Conservation (phyloP, 2,329 filamentous ascomycete genomes). For the Leptographium radiaticola region DNA sequence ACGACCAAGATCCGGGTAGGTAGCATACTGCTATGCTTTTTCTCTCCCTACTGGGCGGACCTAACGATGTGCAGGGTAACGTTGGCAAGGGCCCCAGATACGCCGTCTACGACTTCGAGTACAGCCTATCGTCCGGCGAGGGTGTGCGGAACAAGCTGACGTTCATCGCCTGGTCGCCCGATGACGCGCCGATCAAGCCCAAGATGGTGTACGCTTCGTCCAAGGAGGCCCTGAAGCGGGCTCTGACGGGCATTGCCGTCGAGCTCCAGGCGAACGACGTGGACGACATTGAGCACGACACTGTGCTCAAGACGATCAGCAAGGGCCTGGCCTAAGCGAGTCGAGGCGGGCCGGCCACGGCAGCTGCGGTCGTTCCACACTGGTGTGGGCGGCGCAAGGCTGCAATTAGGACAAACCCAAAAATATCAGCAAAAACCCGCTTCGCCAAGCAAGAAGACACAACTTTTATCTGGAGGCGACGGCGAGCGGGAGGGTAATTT, state of each 20-base stretch:
- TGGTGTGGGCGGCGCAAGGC: too few relatives aligned
- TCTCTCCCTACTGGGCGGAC: background rate
- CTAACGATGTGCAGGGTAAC: slow-evolving; percentile 29
- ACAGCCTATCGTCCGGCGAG: slow-evolving; percentile 57
- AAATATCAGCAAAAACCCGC: too few relatives aligned
- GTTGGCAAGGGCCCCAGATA: slow-evolving; percentile 60
- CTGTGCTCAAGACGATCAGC: slow-evolving; percentile 53
- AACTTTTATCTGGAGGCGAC: background rate
- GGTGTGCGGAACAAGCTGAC: slow-evolving; percentile 67
- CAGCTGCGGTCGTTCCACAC: too few relatives aligned
- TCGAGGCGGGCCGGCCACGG: background rate
- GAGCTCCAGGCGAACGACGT: slow-evolving; percentile 77
- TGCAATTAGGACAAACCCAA: background rate
- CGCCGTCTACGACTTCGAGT: slow-evolving; percentile 77
- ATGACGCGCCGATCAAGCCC: slow-evolving; percentile 69
- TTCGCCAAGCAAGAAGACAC: too few relatives aligned
- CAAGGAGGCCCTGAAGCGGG: slow-evolving; percentile 73
- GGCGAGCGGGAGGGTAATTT: background rate
- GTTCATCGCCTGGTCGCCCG: slow-evolving; percentile 69
- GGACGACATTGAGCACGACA: slow-evolving; percentile 69
- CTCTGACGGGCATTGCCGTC: slow-evolving; percentile 59
- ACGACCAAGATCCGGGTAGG: slow-evolving; percentile 59
- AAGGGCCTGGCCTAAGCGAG: slow-evolving; percentile 38
- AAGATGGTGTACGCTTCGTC: slow-evolving; percentile 88
- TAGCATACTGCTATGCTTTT: slow-evolving; percentile 4